A percentile compares a stretch with the other conserved stretches of the same genome.
phyloP scores from a whole-genome alignment of 225 moss, liverwort and hornwort species.

The Marchantia paleacea region DNA sequence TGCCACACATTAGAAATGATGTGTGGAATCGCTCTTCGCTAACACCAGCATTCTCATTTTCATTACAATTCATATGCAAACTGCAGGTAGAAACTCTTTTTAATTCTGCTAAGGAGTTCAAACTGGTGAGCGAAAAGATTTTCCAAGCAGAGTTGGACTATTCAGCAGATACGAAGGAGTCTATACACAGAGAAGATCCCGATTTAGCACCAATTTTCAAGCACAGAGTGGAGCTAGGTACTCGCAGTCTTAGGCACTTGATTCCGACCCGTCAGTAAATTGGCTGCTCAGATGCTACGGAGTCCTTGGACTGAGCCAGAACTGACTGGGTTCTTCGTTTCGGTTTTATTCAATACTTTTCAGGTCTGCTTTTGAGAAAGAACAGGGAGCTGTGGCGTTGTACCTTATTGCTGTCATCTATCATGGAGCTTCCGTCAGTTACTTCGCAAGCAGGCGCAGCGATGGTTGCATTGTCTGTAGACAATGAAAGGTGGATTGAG shows the following conservation, averaged over 20 bases:
- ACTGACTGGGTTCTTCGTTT: not conserved
- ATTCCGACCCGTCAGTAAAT: not conserved
- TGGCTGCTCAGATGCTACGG: too few species aligned
- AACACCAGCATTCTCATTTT: not conserved
- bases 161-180: constrained; percentile 8
- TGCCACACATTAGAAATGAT: not conserved
- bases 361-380: constrained; percentile 68
- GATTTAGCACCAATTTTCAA: constrained; percentile 6
- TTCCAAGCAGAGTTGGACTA: constrained; percentile 14
- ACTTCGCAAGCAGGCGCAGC: constrained; percentile 29
- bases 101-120: constrained; percentile 32
- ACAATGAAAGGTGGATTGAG: constrained; percentile 40
- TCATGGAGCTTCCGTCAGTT: constrained; percentile 48
- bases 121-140: constrained; percentile 30
- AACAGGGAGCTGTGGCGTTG: constrained; percentile 66
- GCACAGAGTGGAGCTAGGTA: constrained; percentile 42
- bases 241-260: not conserved
- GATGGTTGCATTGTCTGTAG: constrained; percentile 21
- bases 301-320: not conserved
- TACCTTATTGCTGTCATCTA: constrained; percentile 63
- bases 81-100: constrained; percentile 39
- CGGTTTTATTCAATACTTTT: not conserved
- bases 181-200: constrained; percentile 15
- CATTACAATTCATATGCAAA: not conserved
- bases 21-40: not conserved